A percentile compares a stretch with the other conserved stretches of the same genome.
phyloP scores from a whole-genome alignment of 352 stramenopile species.

The Phytophthora macrochlamydospora region DNA sequence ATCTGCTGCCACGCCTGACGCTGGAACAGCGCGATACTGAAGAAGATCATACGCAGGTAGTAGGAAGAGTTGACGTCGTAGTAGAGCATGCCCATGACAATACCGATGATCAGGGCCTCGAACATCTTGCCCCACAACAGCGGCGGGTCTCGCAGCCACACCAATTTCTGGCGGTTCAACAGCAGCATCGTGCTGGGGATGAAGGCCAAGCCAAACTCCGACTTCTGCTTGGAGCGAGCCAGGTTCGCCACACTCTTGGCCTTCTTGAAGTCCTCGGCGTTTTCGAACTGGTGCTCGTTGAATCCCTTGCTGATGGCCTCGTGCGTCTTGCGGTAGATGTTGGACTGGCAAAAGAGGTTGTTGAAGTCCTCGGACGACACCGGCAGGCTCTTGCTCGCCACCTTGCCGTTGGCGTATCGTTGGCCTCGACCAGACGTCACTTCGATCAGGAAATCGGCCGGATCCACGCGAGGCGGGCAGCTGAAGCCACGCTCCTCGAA shows the following conservation, averaged over 20 bases:
- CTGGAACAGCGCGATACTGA: slow-evolving; percentile 51
- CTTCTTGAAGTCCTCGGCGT: slow-evolving; percentile 61
- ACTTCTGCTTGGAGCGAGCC: slow-evolving; percentile 51
- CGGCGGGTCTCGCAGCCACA: slow-evolving; percentile 65
- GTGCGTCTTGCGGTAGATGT: slow-evolving; percentile 58
- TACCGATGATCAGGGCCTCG: slow-evolving; percentile 69
- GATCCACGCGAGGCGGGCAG: slow-evolving; percentile 65
- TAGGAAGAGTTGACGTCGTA: slow-evolving; percentile 43
- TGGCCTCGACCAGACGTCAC: slow-evolving; percentile 63
- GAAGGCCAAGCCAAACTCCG: slow-evolving; percentile 58
- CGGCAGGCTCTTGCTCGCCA: slow-evolving; percentile 26
- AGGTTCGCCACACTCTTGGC: slow-evolving; percentile 56
- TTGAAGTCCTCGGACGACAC: slow-evolving; percentile 56
- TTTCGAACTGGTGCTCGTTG: slow-evolving; percentile 66
- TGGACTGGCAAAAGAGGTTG: slow-evolving; percentile 57
- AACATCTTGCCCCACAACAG: slow-evolving; percentile 70
- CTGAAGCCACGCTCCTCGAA: slow-evolving; percentile 83
- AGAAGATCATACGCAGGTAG: slow-evolving; percentile 70
- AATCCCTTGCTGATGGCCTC: slow-evolving; percentile 56
- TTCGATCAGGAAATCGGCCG: slow-evolving; percentile 75
- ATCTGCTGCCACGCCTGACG: slow-evolving; percentile 67
- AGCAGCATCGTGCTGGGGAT: slow-evolving; percentile 50
- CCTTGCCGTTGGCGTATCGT: slow-evolving; percentile 46
- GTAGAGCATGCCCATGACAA: slow-evolving; percentile 81
- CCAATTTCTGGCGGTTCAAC: slow-evolving; percentile 65